Conservation (phyloP, 2,329 filamentous ascomycete genomes). For the Paraphoma sp. region DNA sequence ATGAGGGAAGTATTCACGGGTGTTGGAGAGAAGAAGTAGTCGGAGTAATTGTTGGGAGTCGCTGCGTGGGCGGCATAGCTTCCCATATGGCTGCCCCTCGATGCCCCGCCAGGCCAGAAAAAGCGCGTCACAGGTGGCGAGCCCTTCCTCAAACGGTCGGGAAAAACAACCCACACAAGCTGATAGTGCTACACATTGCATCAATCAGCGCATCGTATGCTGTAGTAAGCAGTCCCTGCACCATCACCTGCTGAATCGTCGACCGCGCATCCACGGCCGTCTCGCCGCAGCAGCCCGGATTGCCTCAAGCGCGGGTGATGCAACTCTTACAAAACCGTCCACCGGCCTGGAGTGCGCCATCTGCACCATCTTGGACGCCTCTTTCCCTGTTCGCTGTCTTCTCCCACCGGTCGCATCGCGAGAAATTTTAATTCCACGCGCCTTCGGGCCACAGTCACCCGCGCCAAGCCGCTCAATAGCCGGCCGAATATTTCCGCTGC, state of each 20-base stretch:
- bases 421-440: conserved; percentile 7
- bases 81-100: conserved; percentile 25
- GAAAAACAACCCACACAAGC: conserved; percentile 20
- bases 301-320: conserved; percentile 15
- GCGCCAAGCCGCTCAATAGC: conserved; percentile 20
- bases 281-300: conserved; percentile 1
- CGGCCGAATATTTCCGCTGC: conserved; percentile 7
- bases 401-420: conserved; percentile 19
- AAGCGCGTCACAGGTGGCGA: conserved; percentile 45
- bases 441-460: conserved; percentile 27
- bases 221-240: conserved; percentile 26
- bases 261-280: conserved; percentile 10
- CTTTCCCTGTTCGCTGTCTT: conserved; percentile 10
- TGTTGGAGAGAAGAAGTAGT: conserved; percentile 4
- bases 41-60: conserved; percentile 29
- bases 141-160: conserved; percentile 24
- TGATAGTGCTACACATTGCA: conserved; percentile 28
- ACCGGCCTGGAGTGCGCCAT: conserved; percentile 8
- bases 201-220: conserved; percentile 36
- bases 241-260: conserved; percentile 2
- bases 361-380: conserved; percentile 12
- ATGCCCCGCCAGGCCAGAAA: conserved; percentile 35
- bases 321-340: conserved; percentile 11
- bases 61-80: conserved; percentile 25
- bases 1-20: conserved; percentile 2